Evolutionary conservation across 306 rosid species (phyloP).

Genomic region (Malus orientalis): DNA sequence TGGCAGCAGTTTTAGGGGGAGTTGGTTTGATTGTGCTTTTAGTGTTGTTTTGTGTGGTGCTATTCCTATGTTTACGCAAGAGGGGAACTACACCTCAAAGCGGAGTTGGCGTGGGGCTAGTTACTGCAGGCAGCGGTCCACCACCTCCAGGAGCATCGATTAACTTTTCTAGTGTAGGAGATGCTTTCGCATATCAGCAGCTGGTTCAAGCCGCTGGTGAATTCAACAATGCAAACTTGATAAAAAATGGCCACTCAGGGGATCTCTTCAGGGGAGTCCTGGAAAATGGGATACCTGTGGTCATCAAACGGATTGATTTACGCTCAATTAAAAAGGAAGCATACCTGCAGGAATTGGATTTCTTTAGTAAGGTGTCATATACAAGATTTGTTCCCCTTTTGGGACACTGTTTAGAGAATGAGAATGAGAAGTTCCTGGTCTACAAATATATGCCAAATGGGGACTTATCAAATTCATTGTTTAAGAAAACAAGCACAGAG

Average conservation of each 20-base stretch:
- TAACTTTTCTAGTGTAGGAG: constrained; percentile 57
- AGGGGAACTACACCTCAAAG: constrained; percentile 37
- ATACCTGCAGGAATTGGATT: constrained; percentile 58
- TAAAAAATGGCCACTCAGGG: constrained; percentile 79
- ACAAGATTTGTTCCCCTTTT: constrained; percentile 69
- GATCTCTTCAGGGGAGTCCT: constrained; percentile 68
- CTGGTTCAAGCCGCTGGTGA: constrained; percentile 70
- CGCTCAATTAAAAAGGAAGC: constrained; percentile 42
- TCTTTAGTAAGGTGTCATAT: constrained; percentile 64
- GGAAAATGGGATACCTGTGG: constrained; percentile 63
- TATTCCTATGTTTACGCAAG: constrained; percentile 31
- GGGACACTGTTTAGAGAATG: constrained; percentile 85
- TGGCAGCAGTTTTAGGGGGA: constrained; percentile 77
- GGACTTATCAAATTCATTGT: constrained; percentile 71
- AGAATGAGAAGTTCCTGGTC: constrained; percentile 75
- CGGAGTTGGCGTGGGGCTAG: constrained; percentile 52
- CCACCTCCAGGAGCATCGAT: constrained; percentile 39
- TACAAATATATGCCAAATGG: constrained; percentile 74
- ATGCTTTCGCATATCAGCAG: constrained; percentile 61
- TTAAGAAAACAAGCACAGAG: constrained; percentile 40
- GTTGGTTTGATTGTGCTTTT: constrained; percentile 44
- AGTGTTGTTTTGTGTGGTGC: constrained; percentile 26
- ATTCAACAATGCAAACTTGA: constrained; percentile 53
- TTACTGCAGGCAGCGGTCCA: constrained; percentile 37
- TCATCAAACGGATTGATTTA: constrained; percentile 64